Evolutionary conservation across 345 rosid species (phyloP).

Genomic region (Geranium rotundifolium): DNA sequence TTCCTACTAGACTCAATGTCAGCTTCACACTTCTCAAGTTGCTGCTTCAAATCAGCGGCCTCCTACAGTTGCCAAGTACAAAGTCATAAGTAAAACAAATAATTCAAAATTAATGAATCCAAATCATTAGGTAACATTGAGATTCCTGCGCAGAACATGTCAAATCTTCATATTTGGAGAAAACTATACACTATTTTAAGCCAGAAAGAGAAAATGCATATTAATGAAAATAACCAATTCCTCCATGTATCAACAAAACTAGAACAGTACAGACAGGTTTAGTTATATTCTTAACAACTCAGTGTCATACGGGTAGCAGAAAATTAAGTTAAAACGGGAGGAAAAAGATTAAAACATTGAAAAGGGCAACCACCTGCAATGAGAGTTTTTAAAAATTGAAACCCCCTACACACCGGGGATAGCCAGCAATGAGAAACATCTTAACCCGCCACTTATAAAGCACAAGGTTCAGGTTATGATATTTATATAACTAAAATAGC

Average conservation of each 20-base stretch:
- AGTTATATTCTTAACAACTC: too few species aligned
- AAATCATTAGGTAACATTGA: neutral
- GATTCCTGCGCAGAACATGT: neutral
- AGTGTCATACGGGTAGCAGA: too few species aligned
- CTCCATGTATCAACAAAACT: neutral
- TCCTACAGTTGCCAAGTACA: conserved; percentile 35
- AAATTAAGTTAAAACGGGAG: too few species aligned
- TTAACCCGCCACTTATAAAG: neutral
- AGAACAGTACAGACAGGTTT: too few species aligned
- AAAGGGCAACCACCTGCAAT: too few species aligned
- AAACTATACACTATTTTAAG: neutral
- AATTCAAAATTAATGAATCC: neutral
- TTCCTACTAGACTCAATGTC: conserved; percentile 66
- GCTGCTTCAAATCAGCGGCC: conserved; percentile 47
- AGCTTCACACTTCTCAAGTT: conserved; percentile 65
- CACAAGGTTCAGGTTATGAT: neutral
- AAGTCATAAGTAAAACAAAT: neutral
- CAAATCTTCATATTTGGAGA: neutral
- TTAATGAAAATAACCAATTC: neutral
- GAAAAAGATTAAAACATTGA: too few species aligned
- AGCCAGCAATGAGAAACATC: too few species aligned
- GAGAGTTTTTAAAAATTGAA: too few species aligned
- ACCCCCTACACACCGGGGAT: too few species aligned
- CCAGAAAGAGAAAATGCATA: neutral
- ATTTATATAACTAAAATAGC: neutral